These are phyloP conservation scores for Talaromyces sp. DNA, from an alignment of 2,329 filamentous ascomycete species.

Conservation along the genomic window DNA sequence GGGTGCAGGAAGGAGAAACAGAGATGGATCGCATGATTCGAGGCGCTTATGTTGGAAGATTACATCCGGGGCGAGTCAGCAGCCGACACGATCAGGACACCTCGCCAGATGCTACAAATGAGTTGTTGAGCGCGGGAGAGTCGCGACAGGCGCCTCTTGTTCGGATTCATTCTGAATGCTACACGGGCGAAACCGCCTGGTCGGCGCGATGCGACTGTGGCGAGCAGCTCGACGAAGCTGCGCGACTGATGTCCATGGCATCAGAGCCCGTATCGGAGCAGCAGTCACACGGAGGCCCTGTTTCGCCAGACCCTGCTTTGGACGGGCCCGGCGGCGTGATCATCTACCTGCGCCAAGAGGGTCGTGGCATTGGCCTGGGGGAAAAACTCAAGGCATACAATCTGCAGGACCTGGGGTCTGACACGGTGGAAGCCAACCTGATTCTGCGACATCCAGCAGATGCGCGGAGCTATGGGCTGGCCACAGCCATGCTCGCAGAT, in stretches of 20 bases:
- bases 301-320: slow-evolving; percentile 37
- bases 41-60: slow-evolving; percentile 81
- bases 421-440: slow-evolving; percentile 94
- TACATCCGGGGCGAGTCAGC: slow-evolving; percentile 78
- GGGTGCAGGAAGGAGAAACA: slow-evolving; percentile 42
- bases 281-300: slow-evolving; percentile 16
- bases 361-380: slow-evolving; percentile 86
- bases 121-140: neutral
- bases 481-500: slow-evolving; percentile 88
- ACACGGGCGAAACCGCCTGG: slow-evolving; percentile 98
- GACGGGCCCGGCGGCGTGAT: slow-evolving; percentile 73
- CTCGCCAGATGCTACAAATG: slow-evolving; percentile 12
- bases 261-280: slow-evolving; percentile 22
- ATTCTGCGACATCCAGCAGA: slow-evolving; percentile 88
- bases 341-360: slow-evolving; percentile 92
- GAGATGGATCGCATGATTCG: slow-evolving; percentile 73
- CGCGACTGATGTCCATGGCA: slow-evolving; percentile 78
- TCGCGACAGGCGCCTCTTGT: slow-evolving; percentile 61
- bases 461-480: slow-evolving; percentile 90
- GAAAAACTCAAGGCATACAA: slow-evolving; percentile 99
- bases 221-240: slow-evolving; percentile 94
- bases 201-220: slow-evolving; percentile 96
- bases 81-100: slow-evolving; percentile 55
- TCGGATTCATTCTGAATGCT: slow-evolving; percentile 95
- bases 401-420: slow-evolving; percentile 90